Conservation (phyloP, 305 asterid genomes). For the Ilex paraguariensis region DNA sequence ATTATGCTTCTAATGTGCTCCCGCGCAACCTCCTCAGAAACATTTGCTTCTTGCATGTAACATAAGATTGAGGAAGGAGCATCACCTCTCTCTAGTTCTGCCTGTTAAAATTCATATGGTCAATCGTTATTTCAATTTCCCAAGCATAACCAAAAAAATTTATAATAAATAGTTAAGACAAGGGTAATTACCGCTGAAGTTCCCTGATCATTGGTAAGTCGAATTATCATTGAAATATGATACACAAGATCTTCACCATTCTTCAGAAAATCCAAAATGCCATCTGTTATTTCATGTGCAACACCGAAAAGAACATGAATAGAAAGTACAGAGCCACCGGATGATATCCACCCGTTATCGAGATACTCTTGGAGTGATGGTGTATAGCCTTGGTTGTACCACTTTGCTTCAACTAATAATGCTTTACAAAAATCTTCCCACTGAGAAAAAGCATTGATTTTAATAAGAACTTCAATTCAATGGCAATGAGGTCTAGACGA, state of each 20-base stretch:
- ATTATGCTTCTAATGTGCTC: slow-evolving; percentile 25
- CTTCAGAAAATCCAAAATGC: slow-evolving; percentile 20
- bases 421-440: slow-evolving; percentile 61
- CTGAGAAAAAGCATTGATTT: slow-evolving; percentile 14
- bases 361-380: slow-evolving; percentile 52
- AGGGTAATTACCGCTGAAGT: slow-evolving; percentile 34
- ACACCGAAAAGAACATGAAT: slow-evolving; percentile 37
- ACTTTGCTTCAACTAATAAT: slow-evolving; percentile 45
- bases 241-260: slow-evolving; percentile 26
- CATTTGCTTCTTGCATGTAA: slow-evolving; percentile 52
- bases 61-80: slow-evolving; percentile 57
- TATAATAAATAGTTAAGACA: background rate
- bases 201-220: slow-evolving; percentile 55
- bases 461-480: background rate
- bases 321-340: slow-evolving; percentile 39
- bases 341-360: slow-evolving; percentile 50
- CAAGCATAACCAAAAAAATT: background rate
- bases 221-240: slow-evolving; percentile 40
- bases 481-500: no score
- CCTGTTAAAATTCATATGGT: slow-evolving; percentile 15
- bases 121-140: background rate
- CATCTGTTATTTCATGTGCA: slow-evolving; percentile 6
- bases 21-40: slow-evolving; percentile 38
- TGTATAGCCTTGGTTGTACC: slow-evolving; percentile 34
- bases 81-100: slow-evolving; percentile 61